phyloP scores from a whole-genome alignment of 1,284 basidiomycete genomes.

The Ustilago xerochloae region DNA sequence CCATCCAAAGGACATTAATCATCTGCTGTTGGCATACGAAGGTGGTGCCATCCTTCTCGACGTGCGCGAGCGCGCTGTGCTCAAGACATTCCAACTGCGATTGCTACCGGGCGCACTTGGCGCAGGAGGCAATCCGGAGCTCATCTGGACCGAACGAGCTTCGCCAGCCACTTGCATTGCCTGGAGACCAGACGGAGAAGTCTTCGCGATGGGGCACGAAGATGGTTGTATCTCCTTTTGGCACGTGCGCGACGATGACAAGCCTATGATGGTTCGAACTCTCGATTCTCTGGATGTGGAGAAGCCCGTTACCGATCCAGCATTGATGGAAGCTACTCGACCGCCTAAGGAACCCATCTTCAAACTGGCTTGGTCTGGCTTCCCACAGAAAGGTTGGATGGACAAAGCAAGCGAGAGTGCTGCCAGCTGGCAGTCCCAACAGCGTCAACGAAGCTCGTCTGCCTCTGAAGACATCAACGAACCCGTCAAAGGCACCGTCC shows the following conservation, averaged over 20 bases:
- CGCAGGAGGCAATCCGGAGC: conserved; percentile 71
- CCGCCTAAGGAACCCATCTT: conserved; percentile 79
- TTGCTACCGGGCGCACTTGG: conserved; percentile 61
- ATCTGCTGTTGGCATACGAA: conserved; percentile 83
- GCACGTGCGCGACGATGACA: conserved; percentile 82
- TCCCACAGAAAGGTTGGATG: conserved; percentile 60
- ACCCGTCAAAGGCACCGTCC: conserved; percentile 52
- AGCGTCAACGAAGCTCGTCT: conserved; percentile 15
- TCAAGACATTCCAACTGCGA: conserved; percentile 58
- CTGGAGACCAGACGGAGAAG: conserved; percentile 74
- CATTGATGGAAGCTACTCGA: conserved; percentile 17
- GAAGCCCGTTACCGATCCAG: conserved; percentile 33
- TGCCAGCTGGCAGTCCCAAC: conserved; percentile 35
- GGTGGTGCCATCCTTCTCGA: conserved; percentile 71
- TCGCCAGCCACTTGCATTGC: conserved; percentile 79
- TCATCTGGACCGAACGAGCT: conserved; percentile 75
- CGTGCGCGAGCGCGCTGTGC: conserved; percentile 52
- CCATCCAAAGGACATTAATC: conserved; percentile 84
- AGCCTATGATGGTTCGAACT: conserved; percentile 79
- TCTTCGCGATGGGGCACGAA: conserved; percentile 77
- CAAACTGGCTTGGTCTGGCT: conserved; percentile 80
- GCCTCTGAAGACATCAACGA: conserved; percentile 4
- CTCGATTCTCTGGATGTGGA: conserved; percentile 60
- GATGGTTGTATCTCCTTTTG: conserved; percentile 90
- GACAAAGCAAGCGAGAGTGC: conserved; percentile 51